Conservation (phyloP, 2,329 filamentous ascomycete genomes). For the Fusarium oligoseptatum region DNA sequence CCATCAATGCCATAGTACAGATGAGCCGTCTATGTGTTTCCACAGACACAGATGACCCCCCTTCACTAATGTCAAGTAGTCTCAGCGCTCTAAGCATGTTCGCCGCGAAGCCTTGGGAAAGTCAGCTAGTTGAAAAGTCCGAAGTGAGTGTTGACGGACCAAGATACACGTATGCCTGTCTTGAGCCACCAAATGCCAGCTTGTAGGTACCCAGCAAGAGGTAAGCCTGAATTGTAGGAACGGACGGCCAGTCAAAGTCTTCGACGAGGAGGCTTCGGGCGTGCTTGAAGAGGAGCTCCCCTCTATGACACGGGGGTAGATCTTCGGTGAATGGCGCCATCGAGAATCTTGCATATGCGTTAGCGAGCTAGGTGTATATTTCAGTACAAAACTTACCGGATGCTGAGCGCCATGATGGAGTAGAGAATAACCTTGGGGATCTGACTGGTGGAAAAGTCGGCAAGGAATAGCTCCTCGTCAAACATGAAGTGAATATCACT, state of each 20-base stretch:
- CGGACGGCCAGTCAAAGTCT: neutral
- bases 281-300: neutral
- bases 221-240: neutral
- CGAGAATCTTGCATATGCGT: neutral
- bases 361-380: neutral
- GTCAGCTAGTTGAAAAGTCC: neutral
- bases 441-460: conserved; percentile 5
- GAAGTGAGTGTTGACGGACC: neutral
- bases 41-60: neutral
- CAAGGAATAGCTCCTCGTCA: conserved; percentile 16
- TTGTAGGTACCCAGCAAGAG: neutral
- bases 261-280: neutral
- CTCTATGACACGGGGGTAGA: neutral
- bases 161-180: neutral
- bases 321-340: neutral
- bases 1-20: neutral
- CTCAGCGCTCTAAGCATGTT: neutral
- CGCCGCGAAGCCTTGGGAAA: neutral
- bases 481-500: conserved; percentile 27
- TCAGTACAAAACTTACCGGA: neutral
- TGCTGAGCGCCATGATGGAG: neutral
- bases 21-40: neutral
- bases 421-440: conserved; percentile 9
- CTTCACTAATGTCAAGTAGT: neutral
- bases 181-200: neutral